Evolutionary conservation across 2,329 filamentous ascomycete genomes (phyloP), one percentile per base, ranked within the genome.

Genomic region (Aureobasidium uvarum): DNA sequence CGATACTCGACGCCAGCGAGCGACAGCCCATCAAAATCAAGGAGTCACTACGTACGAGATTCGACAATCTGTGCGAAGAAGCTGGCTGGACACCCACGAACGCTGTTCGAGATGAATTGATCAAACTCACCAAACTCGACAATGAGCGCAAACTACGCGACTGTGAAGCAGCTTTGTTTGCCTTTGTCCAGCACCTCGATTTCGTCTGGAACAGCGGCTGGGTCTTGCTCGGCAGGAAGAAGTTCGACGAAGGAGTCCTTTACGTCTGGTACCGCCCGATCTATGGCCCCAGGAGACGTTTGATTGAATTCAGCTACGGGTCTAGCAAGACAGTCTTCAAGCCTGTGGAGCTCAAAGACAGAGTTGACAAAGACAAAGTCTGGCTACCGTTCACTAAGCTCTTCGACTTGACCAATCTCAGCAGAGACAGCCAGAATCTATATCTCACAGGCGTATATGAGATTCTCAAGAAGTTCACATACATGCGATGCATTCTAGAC

Each of bases 351-450:
- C 5, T 28, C 14, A 10, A 14, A 16, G 52, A 25, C 13, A 55
- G 52, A 55, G 52, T 55, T 4, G 52, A 55, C 6, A 41, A 28
- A 28, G 52, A 55, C 52, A 55, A 55, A 41, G 20, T 55, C 14
- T 55, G 52, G 52, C 36, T 25, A 28, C 36, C 52, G 8, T 55
- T 55, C 20, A 55, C 13, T 36, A 55, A 41, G 13, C 52, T 55
- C 36, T 55, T 55, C 2, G 52, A 55, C 52, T 36, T 55, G n/a
- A 23, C 52, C 52, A 41, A 55, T 1, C 52, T 55, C 14, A 10
- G 8, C 8, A 25, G 36, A 41, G 52, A 55, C 6, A 28, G 28
- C 7, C 52, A 55, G 52, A 41, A 55, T 10, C 13, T 41, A 11
- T 55, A 55, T n/a, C 52, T 55, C 13, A 39, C 7, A 23, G 52